phyloP scores from a whole-genome alignment of 2,329 filamentous ascomycete genomes.

The Beauveria australis region DNA sequence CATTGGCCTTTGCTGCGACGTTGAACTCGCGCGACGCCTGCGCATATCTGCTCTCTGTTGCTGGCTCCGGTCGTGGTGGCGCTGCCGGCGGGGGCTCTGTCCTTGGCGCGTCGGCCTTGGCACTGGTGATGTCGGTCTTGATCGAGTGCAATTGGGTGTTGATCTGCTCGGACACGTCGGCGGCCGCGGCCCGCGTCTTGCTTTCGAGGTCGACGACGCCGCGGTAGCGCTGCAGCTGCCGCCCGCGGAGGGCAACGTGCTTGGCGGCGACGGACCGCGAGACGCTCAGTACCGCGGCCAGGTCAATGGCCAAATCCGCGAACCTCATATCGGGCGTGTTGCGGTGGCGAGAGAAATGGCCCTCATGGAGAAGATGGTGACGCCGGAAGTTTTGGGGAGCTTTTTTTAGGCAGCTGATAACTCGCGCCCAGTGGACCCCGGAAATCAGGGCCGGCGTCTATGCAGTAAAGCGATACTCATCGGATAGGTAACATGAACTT shows the following conservation, averaged over 20 bases:
- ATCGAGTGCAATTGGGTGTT: slow-evolving; percentile 1
- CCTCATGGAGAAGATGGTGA: slow-evolving; percentile 11
- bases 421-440: background rate
- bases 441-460: background rate
- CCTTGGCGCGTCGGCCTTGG: background rate
- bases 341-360: slow-evolving; percentile 16
- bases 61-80: background rate
- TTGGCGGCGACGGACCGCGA: slow-evolving; percentile 59
- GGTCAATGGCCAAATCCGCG: slow-evolving; percentile 59
- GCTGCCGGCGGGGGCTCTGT: background rate
- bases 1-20: slow-evolving; percentile 9
- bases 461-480: slow-evolving; percentile 9
- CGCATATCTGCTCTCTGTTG: slow-evolving; percentile 1
- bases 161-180: background rate
- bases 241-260: slow-evolving; percentile 49
- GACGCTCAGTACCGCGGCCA: slow-evolving; percentile 61
- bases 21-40: slow-evolving; percentile 1
- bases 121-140: background rate
- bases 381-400: background rate
- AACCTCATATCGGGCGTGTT: slow-evolving; percentile 40
- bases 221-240: slow-evolving; percentile 44
- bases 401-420: background rate
- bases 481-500: background rate
- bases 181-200: slow-evolving; percentile 11
- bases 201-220: slow-evolving; percentile 25